These are phyloP conservation scores for Lachnellula occidentalis DNA, from an alignment of 2,329 filamentous ascomycete genomes.

Conservation along the genomic window DNA sequence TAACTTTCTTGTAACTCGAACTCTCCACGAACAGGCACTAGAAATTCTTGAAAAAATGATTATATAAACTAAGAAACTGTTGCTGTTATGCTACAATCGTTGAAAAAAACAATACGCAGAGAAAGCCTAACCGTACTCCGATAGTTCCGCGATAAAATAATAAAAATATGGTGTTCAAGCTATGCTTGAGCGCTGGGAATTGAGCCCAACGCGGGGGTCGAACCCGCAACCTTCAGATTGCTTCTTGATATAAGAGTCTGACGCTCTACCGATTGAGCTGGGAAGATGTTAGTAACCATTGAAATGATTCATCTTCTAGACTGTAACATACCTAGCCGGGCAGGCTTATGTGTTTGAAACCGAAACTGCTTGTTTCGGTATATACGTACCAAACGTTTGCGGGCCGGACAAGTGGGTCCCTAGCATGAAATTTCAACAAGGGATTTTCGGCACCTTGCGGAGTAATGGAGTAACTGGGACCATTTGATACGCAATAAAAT, in stretches of 20 bases:
- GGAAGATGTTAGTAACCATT: neutral
- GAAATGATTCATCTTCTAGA: neutral
- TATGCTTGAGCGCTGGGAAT: constrained; percentile 9
- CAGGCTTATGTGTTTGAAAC: neutral
- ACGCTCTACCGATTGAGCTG: constrained; percentile 7
- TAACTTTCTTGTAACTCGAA: too few species aligned
- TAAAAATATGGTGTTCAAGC: neutral
- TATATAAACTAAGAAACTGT: too few species aligned
- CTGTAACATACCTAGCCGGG: constrained; percentile 1
- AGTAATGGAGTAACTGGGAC: too few species aligned
- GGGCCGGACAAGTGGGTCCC: too few species aligned
- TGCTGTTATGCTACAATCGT: too few species aligned
- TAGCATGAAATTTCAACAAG: too few species aligned
- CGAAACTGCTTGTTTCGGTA: neutral
- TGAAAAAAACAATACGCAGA: too few species aligned
- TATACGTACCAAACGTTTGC: too few species aligned
- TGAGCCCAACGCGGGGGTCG: constrained; percentile 34
- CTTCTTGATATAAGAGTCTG: constrained; percentile 1
- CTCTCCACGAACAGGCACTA: too few species aligned
- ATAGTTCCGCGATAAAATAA: neutral
- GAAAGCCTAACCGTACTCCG: neutral
- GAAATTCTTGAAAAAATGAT: too few species aligned
- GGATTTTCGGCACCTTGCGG: too few species aligned
- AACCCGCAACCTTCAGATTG: constrained; percentile 41
- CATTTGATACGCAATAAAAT: too few species aligned